Conservation (phyloP, 768 basidiomycete genomes). For the Termitomyces heimii region DNA sequence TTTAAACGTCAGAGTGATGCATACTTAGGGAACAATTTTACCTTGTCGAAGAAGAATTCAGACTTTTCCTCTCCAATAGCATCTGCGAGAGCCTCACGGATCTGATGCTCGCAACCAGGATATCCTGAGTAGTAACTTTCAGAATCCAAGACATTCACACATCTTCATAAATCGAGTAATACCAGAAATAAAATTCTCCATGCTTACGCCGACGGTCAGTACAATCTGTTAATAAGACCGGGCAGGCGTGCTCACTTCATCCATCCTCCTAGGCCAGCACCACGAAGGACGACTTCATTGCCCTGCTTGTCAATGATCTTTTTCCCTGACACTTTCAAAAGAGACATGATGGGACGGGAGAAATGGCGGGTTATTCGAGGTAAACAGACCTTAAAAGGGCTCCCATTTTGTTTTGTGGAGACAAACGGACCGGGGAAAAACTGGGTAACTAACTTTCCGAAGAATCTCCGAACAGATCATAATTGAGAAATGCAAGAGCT, state of each 20-base stretch:
- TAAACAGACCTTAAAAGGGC: slow-evolving; percentile 6
- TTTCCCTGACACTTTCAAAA: slow-evolving; percentile 51
- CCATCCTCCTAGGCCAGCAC: slow-evolving; percentile 81
- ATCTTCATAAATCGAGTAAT: not conserved
- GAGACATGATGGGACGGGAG: slow-evolving; percentile 35
- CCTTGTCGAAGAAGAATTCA: slow-evolving; percentile 83
- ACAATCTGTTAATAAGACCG: not conserved
- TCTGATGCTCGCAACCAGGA: slow-evolving; percentile 78
- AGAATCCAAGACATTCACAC: not conserved
- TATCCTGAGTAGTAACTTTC: slow-evolving; percentile 37
- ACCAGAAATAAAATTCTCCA: slow-evolving; percentile 77
- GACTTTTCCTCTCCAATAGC: slow-evolving; percentile 63
- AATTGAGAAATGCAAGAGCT: not conserved
- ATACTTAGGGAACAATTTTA: slow-evolving; percentile 13
- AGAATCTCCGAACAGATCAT: slow-evolving; percentile 9
- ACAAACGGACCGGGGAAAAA: slow-evolving; percentile 2
- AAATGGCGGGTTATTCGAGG: not conserved
- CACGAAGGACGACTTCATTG: slow-evolving; percentile 55
- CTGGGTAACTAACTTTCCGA: slow-evolving; percentile 12
- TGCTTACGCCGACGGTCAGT: slow-evolving; percentile 28
- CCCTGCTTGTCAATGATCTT: slow-evolving; percentile 54
- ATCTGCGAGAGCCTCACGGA: slow-evolving; percentile 62
- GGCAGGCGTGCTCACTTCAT: slow-evolving; percentile 58
- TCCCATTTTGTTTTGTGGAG: slow-evolving; percentile 1
- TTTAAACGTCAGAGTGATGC: not conserved